phyloP scores from a whole-genome alignment of 2,329 filamentous ascomycete species.

The Pseudocercospora eumusae region DNA sequence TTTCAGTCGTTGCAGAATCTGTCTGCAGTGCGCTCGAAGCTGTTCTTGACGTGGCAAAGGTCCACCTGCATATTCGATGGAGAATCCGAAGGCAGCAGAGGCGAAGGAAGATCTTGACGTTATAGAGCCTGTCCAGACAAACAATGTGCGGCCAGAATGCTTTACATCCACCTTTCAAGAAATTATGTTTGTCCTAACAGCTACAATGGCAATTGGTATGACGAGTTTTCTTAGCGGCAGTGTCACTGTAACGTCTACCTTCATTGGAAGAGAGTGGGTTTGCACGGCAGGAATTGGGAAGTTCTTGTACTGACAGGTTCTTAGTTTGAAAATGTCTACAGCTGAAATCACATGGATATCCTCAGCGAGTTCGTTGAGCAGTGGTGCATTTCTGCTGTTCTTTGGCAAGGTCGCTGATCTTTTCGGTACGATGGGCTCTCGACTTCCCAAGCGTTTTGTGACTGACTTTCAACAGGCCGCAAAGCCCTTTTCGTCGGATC shows the following conservation, averaged over 20 bases:
- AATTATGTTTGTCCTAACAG: slow-evolving; percentile 64
- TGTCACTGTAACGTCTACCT: slow-evolving; percentile 63
- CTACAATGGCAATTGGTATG: slow-evolving; percentile 67
- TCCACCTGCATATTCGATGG: too few relatives aligned
- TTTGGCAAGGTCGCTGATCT: slow-evolving; percentile 67
- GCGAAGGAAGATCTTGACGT: slow-evolving; percentile 18
- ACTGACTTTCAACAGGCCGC: slow-evolving; percentile 44
- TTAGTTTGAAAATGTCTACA: slow-evolving; percentile 62
- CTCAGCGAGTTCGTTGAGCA: slow-evolving; percentile 63
- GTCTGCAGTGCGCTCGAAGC: too few relatives aligned
- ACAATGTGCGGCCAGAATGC: slow-evolving; percentile 53
- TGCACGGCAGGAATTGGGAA: not conserved
- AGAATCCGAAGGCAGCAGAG: slow-evolving; percentile 2
- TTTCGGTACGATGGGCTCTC: slow-evolving; percentile 46
- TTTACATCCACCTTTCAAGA: slow-evolving; percentile 66
- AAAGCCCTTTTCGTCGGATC: slow-evolving; percentile 62
- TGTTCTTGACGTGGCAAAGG: too few relatives aligned
- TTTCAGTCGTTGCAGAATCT: too few relatives aligned
- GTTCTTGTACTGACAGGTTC: slow-evolving; percentile 7
- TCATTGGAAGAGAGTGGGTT: slow-evolving; percentile 50
- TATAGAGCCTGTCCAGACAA: slow-evolving; percentile 27
- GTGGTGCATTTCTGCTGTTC: slow-evolving; percentile 65
- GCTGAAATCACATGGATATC: slow-evolving; percentile 69
- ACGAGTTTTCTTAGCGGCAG: slow-evolving; percentile 61
- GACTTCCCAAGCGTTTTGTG: not conserved